Evolutionary conservation across 495 filamentous ascomycete species (phyloP).

Genomic region (Aspergillus mulundensis): DNA sequence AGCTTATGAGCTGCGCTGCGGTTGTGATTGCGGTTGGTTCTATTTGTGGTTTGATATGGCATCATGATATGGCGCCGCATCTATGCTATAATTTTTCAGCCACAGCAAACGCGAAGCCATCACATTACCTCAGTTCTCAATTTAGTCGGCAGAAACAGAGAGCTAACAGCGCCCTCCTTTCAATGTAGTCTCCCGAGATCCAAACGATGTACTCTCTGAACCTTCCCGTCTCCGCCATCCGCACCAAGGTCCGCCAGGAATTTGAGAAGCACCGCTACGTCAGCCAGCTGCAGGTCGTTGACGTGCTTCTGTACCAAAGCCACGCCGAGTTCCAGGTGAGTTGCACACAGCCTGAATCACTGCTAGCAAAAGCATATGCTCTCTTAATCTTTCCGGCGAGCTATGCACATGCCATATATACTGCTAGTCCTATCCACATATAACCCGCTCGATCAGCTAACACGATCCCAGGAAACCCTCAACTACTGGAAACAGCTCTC

Average conservation of each 20-base stretch:
- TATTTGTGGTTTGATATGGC: not conserved
- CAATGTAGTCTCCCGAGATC: conserved; percentile 83
- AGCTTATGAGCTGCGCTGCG: not conserved
- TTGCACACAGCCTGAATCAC: no score
- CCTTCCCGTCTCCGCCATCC: conserved; percentile 80
- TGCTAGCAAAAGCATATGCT: not conserved
- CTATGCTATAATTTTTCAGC: not conserved
- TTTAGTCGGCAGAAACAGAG: not conserved
- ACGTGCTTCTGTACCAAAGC: conserved; percentile 82
- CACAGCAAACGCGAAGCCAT: not conserved
- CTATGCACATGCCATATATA: not conserved
- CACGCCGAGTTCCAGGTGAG: conserved; percentile 82
- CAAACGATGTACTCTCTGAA: conserved; percentile 93
- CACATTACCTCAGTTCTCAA: not conserved
- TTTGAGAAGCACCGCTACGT: conserved; percentile 96
- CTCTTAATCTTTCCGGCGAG: not conserved
- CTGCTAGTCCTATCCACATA: no score
- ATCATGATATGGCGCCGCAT: not conserved
- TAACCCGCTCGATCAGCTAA: not conserved
- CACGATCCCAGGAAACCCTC: conserved; percentile 71
- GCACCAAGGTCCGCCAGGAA: conserved; percentile 93
- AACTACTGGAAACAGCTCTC: conserved; percentile 99
- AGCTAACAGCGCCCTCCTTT: conserved; percentile 3
- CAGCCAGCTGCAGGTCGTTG: conserved; percentile 78
- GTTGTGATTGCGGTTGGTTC: not conserved